A percentile compares a stretch with the other conserved stretches of the same genome.
These are phyloP conservation scores for Triticum urartu DNA, from an alignment of 176 grass and related monocot genomes.

Conservation along the genomic window DNA sequence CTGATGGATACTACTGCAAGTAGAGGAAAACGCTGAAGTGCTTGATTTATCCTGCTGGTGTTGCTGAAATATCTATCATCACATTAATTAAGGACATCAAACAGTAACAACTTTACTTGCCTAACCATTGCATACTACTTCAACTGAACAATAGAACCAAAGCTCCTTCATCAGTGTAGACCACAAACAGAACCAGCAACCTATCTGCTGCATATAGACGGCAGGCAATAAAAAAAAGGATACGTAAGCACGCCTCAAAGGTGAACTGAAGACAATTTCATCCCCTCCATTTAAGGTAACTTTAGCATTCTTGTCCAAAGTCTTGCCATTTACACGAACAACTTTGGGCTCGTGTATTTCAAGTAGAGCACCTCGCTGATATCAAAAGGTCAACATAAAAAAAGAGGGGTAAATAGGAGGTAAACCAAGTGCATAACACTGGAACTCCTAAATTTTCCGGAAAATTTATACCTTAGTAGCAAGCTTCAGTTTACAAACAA, in stretches of 20 bases:
- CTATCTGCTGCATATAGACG: background rate
- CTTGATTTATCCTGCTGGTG: slow-evolving; percentile 66
- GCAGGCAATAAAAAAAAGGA: slow-evolving; percentile 57
- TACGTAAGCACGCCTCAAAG: slow-evolving; percentile 83
- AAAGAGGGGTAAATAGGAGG: background rate
- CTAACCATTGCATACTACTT: slow-evolving; percentile 8
- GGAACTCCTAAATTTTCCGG: background rate
- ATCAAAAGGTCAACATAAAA: background rate
- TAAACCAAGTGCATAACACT: slow-evolving; percentile 2
- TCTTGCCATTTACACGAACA: slow-evolving; percentile 88
- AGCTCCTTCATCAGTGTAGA: slow-evolving; percentile 20
- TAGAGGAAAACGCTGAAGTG: slow-evolving; percentile 48
- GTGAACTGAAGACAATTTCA: slow-evolving; percentile 83
- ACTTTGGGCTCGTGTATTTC: slow-evolving; percentile 75
- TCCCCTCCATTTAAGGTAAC: slow-evolving; percentile 83
- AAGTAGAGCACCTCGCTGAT: slow-evolving; percentile 62
- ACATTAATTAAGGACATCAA: slow-evolving; percentile 83
- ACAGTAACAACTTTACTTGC: slow-evolving; percentile 8
- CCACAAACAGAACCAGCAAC: slow-evolving; percentile 19
- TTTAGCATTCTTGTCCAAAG: slow-evolving; percentile 65
- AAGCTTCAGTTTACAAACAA: slow-evolving; percentile 80
- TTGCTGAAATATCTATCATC: slow-evolving; percentile 86
- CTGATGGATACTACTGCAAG: slow-evolving; percentile 35
- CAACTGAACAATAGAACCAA: slow-evolving; percentile 21
- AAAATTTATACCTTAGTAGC: slow-evolving; percentile 62